phyloP scores from a whole-genome alignment of 148 eudicot species.

The Chenopodium formosanum region DNA sequence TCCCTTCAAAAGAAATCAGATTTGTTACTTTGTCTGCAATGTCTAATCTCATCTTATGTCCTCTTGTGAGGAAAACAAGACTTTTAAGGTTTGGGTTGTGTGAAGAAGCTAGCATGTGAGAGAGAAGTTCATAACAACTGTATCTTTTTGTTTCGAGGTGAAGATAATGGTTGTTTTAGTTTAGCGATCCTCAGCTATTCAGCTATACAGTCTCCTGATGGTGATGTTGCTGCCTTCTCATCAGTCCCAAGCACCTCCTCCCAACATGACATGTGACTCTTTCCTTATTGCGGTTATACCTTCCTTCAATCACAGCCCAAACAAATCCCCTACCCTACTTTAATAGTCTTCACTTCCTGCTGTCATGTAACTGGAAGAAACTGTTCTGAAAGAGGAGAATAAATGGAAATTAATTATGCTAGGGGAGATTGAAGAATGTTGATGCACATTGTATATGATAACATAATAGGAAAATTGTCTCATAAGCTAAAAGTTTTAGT shows the following conservation, averaged over 20 bases:
- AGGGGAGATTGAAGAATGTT: too few species aligned
- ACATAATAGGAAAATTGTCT: too few species aligned
- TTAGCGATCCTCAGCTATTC: neutral
- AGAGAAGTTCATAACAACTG: neutral
- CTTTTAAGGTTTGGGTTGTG: neutral
- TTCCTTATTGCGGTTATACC: neutral
- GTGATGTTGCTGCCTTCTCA: neutral
- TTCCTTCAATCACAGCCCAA: neutral
- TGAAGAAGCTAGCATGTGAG: neutral
- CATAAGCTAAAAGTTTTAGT: too few species aligned
- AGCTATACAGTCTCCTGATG: neutral
- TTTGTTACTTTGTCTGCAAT: neutral
- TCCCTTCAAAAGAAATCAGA: too few species aligned
- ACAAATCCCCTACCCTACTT: too few species aligned
- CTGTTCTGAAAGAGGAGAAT: too few species aligned
- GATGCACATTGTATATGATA: too few species aligned
- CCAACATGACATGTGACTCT: too few species aligned
- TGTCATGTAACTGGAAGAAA: too few species aligned
- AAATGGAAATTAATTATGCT: too few species aligned
- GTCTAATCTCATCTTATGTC: neutral
- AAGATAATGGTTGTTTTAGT: neutral
- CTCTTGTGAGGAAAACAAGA: neutral
- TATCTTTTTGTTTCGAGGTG: neutral
- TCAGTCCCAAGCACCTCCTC: too few species aligned
- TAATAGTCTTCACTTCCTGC: too few species aligned